Percentiles rank a stretch among this genome's conserved stretches.
Conservation (phyloP, 768 basidiomycete species). For the Naganishia antarctica region DNA sequence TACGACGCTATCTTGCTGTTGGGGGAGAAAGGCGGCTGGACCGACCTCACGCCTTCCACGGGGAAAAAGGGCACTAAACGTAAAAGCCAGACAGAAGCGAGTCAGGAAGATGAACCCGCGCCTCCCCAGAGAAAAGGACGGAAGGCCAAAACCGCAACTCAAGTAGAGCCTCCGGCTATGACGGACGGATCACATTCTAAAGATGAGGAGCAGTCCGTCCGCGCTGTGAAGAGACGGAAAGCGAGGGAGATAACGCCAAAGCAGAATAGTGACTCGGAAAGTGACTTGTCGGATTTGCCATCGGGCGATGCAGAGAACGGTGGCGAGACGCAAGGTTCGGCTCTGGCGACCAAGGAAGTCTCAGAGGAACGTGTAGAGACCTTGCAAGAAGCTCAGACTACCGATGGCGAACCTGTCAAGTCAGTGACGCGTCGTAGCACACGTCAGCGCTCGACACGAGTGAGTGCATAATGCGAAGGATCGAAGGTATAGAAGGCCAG, state of each 20-base stretch:
- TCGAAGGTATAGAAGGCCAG: no score
- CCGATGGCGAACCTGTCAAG: neutral
- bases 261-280: neutral
- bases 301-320: neutral
- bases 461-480: neutral
- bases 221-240: neutral
- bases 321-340: no score
- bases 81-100: neutral
- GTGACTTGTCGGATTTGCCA: neutral
- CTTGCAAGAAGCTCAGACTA: neutral
- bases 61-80: neutral
- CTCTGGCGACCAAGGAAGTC: no score
- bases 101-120: neutral
- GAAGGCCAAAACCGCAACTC: neutral
- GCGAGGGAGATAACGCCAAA: neutral
- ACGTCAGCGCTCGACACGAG: neutral
- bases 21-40: slow-evolving; percentile 75
- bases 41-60: slow-evolving; percentile 37
- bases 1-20: slow-evolving; percentile 62
- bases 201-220: neutral
- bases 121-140: neutral
- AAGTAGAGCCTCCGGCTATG: neutral
- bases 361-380: neutral
- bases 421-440: neutral
- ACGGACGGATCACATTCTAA: neutral